phyloP scores from a whole-genome alignment of 2,329 filamentous ascomycete species.

The Nigrospora osmanthi region DNA sequence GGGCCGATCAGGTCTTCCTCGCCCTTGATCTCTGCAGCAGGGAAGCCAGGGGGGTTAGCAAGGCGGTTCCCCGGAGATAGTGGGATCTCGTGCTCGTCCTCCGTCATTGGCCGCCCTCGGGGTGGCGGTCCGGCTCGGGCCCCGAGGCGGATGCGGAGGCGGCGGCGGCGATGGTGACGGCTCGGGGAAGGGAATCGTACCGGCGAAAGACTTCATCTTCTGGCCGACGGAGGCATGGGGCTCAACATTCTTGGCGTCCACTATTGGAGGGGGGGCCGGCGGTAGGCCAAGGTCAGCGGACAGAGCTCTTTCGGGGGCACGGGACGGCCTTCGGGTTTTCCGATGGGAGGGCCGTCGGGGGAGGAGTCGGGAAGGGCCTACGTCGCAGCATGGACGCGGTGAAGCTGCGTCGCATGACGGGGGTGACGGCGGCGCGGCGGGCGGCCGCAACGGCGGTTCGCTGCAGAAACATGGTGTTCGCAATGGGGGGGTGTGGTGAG shows the following conservation, averaged over 20 bases:
- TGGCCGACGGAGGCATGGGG: constrained; percentile 32
- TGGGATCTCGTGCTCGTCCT: too few species aligned
- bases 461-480: constrained; percentile 52
- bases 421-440: constrained; percentile 48
- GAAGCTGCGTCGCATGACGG: constrained; percentile 51
- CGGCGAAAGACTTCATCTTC: constrained; percentile 33
- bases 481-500: constrained; percentile 14
- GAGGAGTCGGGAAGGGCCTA: constrained; percentile 27
- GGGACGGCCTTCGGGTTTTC: constrained; percentile 19
- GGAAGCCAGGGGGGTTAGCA: background rate
- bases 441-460: constrained; percentile 53
- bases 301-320: too few species aligned
- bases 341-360: constrained; percentile 11
- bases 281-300: too few species aligned
- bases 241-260: constrained; percentile 37
- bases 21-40: constrained; percentile 64
- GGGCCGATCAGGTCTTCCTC: constrained; percentile 79
- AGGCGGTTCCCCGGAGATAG: too few species aligned
- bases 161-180: too few species aligned
- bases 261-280: constrained; percentile 22
- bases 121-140: too few species aligned
- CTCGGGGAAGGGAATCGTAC: constrained; percentile 26
- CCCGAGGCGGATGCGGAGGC: too few species aligned
- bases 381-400: constrained; percentile 52
- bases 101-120: too few species aligned